Evolutionary conservation across 176 grass and related monocot species (phyloP).

Genomic region (Phoenix dactylifera): DNA sequence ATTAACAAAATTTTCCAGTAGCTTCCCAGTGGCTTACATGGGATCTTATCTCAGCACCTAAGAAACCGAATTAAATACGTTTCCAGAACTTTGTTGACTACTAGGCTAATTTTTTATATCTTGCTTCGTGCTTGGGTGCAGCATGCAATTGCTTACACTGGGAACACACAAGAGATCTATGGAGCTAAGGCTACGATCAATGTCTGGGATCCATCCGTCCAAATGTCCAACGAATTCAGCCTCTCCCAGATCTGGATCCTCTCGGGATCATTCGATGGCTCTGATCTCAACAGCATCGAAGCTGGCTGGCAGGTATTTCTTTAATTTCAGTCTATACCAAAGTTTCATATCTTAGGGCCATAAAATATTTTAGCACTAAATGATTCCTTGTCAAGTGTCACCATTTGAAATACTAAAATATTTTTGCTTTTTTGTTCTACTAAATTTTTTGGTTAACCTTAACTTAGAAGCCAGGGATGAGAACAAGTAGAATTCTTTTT

Average conservation of each 20-base stretch:
- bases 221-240: slow-evolving; percentile 1
- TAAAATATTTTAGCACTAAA: too few relatives aligned
- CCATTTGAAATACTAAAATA: slow-evolving; percentile 7
- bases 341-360: not conserved
- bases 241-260: slow-evolving; percentile 15
- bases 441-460: not conserved
- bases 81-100: too few relatives aligned
- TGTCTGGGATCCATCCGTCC: slow-evolving; percentile 10
- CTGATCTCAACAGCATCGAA: slow-evolving; percentile 18
- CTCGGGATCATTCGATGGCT: not conserved
- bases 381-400: not conserved
- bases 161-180: not conserved
- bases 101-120: too few relatives aligned
- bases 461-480: too few relatives aligned
- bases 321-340: not conserved
- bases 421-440: not conserved
- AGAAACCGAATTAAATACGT: too few relatives aligned
- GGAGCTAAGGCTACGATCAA: slow-evolving; percentile 10
- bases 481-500: too few relatives aligned
- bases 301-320: slow-evolving; percentile 12
- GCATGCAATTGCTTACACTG: slow-evolving; percentile 10
- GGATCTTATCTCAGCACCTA: too few relatives aligned
- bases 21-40: too few relatives aligned
- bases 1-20: too few relatives aligned
- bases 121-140: not conserved